phyloP scores from a whole-genome alignment of 495 filamentous ascomycete genomes.

The Penicillium canariense region DNA sequence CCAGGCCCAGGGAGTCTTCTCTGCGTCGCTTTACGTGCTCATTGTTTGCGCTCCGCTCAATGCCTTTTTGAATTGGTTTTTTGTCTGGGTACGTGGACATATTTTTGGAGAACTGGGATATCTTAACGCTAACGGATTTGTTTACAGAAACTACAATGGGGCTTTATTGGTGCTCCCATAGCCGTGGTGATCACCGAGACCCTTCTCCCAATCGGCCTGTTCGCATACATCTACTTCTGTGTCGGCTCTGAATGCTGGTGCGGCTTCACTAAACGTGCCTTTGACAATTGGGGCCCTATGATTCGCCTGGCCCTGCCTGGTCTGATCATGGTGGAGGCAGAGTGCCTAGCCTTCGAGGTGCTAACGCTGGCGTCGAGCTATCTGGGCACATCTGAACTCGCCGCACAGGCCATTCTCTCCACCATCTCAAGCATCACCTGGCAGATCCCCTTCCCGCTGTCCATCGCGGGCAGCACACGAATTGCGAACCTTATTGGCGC shows the following conservation, averaged over 20 bases:
- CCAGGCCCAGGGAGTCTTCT: conserved; percentile 73
- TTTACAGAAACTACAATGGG: conserved; percentile 61
- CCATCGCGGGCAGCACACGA: conserved; percentile 61
- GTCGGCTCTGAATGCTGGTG: conserved; percentile 71
- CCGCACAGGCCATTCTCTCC: conserved; percentile 64
- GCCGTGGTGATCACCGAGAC: conserved; percentile 80
- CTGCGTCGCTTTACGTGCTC: conserved; percentile 63
- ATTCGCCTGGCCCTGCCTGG: conserved; percentile 80
- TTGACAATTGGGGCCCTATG: conserved; percentile 86
- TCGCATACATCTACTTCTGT: conserved; percentile 64
- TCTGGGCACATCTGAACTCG: conserved; percentile 66
- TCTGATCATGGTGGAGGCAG: conserved; percentile 88
- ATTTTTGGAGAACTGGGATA: neutral
- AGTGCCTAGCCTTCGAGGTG: conserved; percentile 82
- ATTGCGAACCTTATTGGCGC: conserved; percentile 69
- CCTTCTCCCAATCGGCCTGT: conserved; percentile 72
- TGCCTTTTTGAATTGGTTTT: conserved; percentile 69
- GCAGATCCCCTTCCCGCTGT: conserved; percentile 65
- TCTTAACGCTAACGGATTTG: conserved; percentile 8
- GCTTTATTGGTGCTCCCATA: conserved; percentile 81
- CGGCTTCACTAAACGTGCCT: conserved; percentile 66
- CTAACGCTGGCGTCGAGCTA: conserved; percentile 70
- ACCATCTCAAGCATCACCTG: conserved; percentile 61
- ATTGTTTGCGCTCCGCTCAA: conserved; percentile 70
- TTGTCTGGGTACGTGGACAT: conserved; percentile 60